A percentile compares a stretch with the other conserved stretches of the same genome.
These are phyloP conservation scores for Neoboletus brunneissimus DNA, from an alignment of 768 basidiomycete species.

Conservation along the genomic window DNA sequence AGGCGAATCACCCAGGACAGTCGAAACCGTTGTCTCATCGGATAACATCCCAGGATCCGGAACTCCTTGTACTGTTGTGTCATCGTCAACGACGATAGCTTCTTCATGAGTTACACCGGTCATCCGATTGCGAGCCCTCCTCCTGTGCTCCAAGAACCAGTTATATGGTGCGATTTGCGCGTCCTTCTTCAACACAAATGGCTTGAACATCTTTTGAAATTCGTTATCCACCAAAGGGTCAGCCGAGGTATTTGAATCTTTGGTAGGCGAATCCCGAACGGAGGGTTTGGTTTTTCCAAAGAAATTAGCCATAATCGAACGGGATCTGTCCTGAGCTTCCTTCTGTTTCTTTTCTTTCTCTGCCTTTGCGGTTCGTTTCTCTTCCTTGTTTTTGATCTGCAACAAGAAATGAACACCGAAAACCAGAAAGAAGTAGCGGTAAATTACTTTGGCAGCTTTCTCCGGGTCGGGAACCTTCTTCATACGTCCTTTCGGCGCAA, in stretches of 20 bases:
- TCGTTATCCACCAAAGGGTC: slow-evolving; percentile 49
- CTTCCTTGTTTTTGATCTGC: slow-evolving; percentile 67
- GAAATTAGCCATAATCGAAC: slow-evolving; percentile 74
- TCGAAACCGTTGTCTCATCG: neutral
- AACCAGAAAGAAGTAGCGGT: neutral
- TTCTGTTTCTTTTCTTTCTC: slow-evolving; percentile 73
- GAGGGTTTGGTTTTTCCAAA: slow-evolving; percentile 61
- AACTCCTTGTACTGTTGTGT: slow-evolving; percentile 11
- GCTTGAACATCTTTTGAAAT: slow-evolving; percentile 73
- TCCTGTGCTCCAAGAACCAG: slow-evolving; percentile 48
- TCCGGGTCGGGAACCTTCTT: slow-evolving; percentile 57
- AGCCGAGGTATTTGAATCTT: slow-evolving; percentile 27
- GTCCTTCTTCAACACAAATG: slow-evolving; percentile 77
- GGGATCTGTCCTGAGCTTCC: slow-evolving; percentile 69
- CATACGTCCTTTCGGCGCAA: slow-evolving; percentile 35
- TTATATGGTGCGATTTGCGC: slow-evolving; percentile 70
- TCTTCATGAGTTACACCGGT: slow-evolving; percentile 34
- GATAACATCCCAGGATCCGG: slow-evolving; percentile 7
- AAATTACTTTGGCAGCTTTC: slow-evolving; percentile 37
- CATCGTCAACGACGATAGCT: slow-evolving; percentile 61
- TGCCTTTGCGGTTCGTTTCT: slow-evolving; percentile 63
- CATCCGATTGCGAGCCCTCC: slow-evolving; percentile 18
- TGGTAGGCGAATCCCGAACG: slow-evolving; percentile 21
- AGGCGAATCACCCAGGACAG: neutral
- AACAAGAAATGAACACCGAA: slow-evolving; percentile 2